These are phyloP conservation scores for Botrytis pseudocinerea DNA, from an alignment of 2,329 filamentous ascomycete genomes.

Conservation along the genomic window DNA sequence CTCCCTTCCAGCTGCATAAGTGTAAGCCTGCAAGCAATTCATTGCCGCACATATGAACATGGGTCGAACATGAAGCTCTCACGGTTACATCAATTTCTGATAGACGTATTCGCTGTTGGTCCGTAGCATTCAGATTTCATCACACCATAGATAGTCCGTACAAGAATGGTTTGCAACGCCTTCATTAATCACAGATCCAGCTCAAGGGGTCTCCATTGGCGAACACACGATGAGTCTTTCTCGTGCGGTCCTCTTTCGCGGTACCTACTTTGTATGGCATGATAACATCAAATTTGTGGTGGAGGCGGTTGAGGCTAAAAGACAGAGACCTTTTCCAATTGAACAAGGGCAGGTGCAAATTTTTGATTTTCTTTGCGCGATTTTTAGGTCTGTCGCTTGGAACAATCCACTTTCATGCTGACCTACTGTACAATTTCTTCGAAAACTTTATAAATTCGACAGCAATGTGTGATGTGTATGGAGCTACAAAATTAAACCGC, in stretches of 20 bases:
- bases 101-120: neutral
- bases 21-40: conserved; percentile 17
- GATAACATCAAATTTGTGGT: conserved; percentile 1
- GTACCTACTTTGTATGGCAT: conserved; percentile 17
- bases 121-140: conserved; percentile 5
- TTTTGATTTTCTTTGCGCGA: conserved; percentile 13
- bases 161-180: neutral
- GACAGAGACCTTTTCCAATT: conserved; percentile 8
- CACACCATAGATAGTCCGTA: conserved; percentile 19
- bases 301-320: conserved; percentile 9
- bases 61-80: conserved; percentile 12
- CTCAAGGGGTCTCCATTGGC: neutral
- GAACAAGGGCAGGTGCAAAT: conserved; percentile 11
- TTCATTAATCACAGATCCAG: conserved; percentile 13
- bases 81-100: neutral
- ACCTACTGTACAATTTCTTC: neutral
- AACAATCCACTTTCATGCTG: conserved; percentile 14
- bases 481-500: neutral
- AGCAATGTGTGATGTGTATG: neutral
- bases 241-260: neutral
- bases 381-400: neutral
- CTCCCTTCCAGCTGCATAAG: conserved; percentile 1
- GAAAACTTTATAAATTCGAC: neutral
- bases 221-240: conserved; percentile 21
- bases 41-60: conserved; percentile 19